A percentile compares a stretch with the other conserved stretches of the same genome.
Evolutionary conservation across 495 filamentous ascomycete species (phyloP).

Genomic region (Aspergillus taichungensis): DNA sequence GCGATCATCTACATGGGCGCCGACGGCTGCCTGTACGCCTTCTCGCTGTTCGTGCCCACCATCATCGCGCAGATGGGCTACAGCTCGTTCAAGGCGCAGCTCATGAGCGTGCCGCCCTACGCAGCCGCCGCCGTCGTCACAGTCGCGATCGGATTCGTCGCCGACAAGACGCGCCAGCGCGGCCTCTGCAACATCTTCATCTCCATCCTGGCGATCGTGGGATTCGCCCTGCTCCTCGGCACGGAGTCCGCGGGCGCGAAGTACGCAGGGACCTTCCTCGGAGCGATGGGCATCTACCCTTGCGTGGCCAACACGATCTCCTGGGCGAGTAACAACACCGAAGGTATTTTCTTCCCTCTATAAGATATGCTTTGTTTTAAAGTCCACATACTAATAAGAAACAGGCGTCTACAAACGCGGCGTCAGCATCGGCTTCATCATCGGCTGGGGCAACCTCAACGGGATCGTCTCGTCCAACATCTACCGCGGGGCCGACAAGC

Average conservation of each 20-base stretch:
- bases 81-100: conserved; percentile 58
- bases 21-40: conserved; percentile 70
- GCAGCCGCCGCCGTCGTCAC: conserved; percentile 74
- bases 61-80: conserved; percentile 68
- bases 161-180: conserved; percentile 68
- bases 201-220: conserved; percentile 62
- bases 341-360: conserved; percentile 37
- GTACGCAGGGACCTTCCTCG: conserved; percentile 80
- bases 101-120: conserved; percentile 84
- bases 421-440: conserved; percentile 75
- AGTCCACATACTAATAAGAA: not conserved
- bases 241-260: conserved; percentile 50
- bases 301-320: conserved; percentile 85
- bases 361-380: not conserved
- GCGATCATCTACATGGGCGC: conserved; percentile 74
- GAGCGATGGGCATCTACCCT: conserved; percentile 85
- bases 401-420: conserved; percentile 80
- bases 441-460: conserved; percentile 91
- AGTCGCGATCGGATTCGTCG: conserved; percentile 63
- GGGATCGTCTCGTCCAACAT: conserved; percentile 75
- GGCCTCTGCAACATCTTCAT: conserved; percentile 75
- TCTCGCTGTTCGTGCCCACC: conserved; percentile 81
- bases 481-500: conserved; percentile 47
- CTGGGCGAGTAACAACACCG: conserved; percentile 84
- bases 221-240: conserved; percentile 73